Base-by-base conservation (phyloP, 306 rosid species). In the Cucurbita moschata region DNA sequence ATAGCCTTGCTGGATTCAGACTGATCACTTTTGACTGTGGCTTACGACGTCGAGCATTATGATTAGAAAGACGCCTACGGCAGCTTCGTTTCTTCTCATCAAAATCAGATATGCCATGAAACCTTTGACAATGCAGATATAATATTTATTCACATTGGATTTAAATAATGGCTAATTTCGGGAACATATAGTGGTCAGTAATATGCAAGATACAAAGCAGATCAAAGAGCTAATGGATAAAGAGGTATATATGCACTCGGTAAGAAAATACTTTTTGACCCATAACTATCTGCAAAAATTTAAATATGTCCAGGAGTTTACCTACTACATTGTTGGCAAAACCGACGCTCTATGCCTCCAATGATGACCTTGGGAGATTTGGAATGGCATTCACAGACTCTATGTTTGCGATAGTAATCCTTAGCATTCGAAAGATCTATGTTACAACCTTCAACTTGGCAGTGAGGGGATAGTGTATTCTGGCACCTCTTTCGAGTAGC, bases 291-390 rank as follows among this genome's bases (percentile, higher is more conserved):
- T 37, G 65, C 7, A 60, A 35, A 60, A 35, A 63, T 39, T 37
- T 39, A 40, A 58, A 30, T 30, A 30, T 67, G 39, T 40, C 39
- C 60, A 81, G 67, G 68, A 79, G 71, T 43, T 75, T 83, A 93
- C 98, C 98, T 87, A 86, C 98, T 93, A 73, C 98, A 90, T 62
- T 93, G 96, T 82, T 93, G 98, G 87, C 98, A 93, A 81, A 93
- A 93, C 77, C 98, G 94, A 7, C 85, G 84, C 74, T 90, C 96
- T 60, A 85, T 49, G 50, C 97, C 90, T 72, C 74, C 86, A 52
- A 93, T 82, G 80, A 83, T 58, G 72, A 90, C 97, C 78, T 78
- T 87, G 2, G 97, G 87, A 77, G 90, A 90, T 79, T 90, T 93
- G 83, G 98, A 86, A 84, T 93, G 98, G 54, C 53, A 79, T 80